phyloP scores from a whole-genome alignment of 1,139 yeast species.

The Fermentozyma sake region DNA sequence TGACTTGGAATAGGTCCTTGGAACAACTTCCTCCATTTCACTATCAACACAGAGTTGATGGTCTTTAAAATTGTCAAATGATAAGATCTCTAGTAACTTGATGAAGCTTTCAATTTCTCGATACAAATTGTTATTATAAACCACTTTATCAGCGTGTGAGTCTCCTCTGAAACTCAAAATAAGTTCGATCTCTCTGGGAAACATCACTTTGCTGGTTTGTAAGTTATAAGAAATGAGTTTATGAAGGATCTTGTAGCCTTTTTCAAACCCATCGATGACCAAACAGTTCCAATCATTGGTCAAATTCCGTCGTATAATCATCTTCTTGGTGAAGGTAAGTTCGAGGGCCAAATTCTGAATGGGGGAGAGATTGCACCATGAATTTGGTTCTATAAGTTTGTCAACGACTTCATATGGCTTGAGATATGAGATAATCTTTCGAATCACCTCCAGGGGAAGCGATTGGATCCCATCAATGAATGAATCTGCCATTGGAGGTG shows the following conservation, averaged over 20 bases:
- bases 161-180: conserved; percentile 6
- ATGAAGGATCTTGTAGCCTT: conserved; percentile 12
- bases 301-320: no score
- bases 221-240: conserved; percentile 10
- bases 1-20: no score
- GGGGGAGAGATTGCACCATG: no score
- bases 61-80: conserved; percentile 13
- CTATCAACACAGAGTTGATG: no score
- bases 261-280: conserved; percentile 10
- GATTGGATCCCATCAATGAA: no score
- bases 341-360: no score
- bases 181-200: conserved; percentile 15
- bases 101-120: conserved; percentile 8
- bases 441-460: not conserved
- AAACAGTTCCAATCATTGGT: no score
- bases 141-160: not conserved
- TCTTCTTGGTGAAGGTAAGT: no score
- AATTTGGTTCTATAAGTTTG: no score
- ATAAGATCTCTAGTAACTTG: conserved; percentile 16
- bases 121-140: no score
- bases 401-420: conserved; percentile 5
- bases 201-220: conserved; percentile 6
- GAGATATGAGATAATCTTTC: conserved; percentile 6
- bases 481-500: no score
- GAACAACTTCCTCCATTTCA: no score